These are phyloP conservation scores for Anacardium occidentale DNA, from an alignment of 345 rosid species.

Conservation along the genomic window DNA sequence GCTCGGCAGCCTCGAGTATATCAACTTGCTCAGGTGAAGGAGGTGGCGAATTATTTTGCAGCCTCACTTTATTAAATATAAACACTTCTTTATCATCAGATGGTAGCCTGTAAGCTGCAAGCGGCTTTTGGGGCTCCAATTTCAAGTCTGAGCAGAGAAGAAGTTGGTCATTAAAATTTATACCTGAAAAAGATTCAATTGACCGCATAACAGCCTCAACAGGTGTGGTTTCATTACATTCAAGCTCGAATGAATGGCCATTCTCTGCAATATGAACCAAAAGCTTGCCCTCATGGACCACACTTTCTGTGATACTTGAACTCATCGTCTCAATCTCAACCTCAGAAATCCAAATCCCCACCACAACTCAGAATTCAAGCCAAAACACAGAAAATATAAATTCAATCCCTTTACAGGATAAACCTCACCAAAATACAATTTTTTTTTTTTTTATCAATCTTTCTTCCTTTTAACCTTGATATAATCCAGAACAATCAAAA, in stretches of 20 bases:
- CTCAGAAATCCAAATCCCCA: slow-evolving; percentile 18
- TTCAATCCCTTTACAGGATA: slow-evolving; percentile 12
- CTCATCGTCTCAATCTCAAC: slow-evolving; percentile 52
- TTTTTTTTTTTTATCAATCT: neutral
- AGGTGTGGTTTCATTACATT: slow-evolving; percentile 56
- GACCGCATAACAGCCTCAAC: slow-evolving; percentile 78
- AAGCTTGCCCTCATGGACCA: slow-evolving; percentile 63
- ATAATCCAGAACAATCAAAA: slow-evolving; percentile 28
- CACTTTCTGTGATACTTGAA: slow-evolving; percentile 51
- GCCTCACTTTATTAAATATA: slow-evolving; percentile 70
- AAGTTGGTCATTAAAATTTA: slow-evolving; percentile 71
- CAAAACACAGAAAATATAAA: slow-evolving; percentile 1
- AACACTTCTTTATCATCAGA: slow-evolving; percentile 65
- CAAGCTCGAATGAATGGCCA: slow-evolving; percentile 73
- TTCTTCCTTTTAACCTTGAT: slow-evolving; percentile 18
- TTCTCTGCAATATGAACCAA: slow-evolving; percentile 82
- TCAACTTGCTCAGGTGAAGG: slow-evolving; percentile 67
- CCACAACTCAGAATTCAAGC: neutral
- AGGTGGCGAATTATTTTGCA: slow-evolving; percentile 57
- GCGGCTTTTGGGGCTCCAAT: slow-evolving; percentile 73
- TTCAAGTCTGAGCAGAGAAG: slow-evolving; percentile 77
- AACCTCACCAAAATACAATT: slow-evolving; percentile 10
- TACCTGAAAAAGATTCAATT: slow-evolving; percentile 55
- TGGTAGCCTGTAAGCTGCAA: slow-evolving; percentile 81
- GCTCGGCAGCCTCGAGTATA: slow-evolving; percentile 52